phyloP scores from a whole-genome alignment of 805 yeast species.

The Kregervanrija pseudodelftensis region DNA sequence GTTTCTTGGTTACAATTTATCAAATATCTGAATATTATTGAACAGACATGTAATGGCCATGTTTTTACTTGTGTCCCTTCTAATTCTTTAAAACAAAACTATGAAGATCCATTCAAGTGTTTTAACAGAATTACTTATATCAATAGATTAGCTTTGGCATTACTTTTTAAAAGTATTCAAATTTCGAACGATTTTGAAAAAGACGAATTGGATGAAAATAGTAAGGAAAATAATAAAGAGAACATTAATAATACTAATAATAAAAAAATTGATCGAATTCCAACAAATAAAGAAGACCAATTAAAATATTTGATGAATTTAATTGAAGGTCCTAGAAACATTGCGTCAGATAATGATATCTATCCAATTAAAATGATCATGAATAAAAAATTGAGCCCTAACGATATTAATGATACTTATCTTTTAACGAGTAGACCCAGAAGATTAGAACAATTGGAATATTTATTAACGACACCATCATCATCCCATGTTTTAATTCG shows the following conservation, averaged over 20 bases:
- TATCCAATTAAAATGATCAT: constrained; percentile 15
- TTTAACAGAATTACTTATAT: constrained; percentile 18
- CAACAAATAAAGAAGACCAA: constrained; percentile 14
- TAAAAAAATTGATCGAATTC: constrained; percentile 8
- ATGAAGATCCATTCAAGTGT: constrained; percentile 26
- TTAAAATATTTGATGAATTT: constrained; percentile 15
- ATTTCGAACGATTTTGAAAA: too few species aligned
- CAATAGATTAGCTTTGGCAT: constrained; percentile 21
- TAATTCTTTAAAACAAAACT: constrained; percentile 14
- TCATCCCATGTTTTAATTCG: constrained; percentile 34
- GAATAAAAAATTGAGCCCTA: constrained; percentile 17
- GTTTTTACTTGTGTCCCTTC: constrained; percentile 21
- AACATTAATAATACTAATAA: background rate
- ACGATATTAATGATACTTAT: constrained; percentile 20
- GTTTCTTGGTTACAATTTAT: constrained; percentile 29
- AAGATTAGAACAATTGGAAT: constrained; percentile 20
- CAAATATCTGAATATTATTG: constrained; percentile 18
- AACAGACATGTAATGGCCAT: constrained; percentile 16
- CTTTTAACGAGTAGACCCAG: constrained; percentile 21
- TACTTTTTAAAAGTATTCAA: constrained; percentile 16
- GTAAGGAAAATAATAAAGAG: background rate
- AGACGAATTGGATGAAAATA: too few species aligned
- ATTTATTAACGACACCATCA: constrained; percentile 22
- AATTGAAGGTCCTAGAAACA: constrained; percentile 16
- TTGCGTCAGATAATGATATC: constrained; percentile 15